Percentiles rank a stretch among this genome's conserved stretches.
Evolutionary conservation across 257 asterid genomes (phyloP).

Genomic region (Apocynum venetum): DNA sequence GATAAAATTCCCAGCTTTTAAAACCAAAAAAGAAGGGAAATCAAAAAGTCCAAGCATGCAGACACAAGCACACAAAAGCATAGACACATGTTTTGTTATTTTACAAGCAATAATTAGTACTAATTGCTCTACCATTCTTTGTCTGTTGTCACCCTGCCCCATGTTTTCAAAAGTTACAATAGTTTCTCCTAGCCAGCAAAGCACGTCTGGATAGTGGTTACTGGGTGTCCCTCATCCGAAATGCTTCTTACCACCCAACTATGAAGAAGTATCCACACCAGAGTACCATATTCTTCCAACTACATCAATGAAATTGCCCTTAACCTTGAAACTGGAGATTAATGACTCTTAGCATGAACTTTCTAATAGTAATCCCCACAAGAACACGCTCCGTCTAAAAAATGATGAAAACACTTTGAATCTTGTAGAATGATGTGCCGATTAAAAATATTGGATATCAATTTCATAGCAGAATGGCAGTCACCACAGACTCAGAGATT

Average conservation of each 20-base stretch:
- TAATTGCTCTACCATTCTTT: not conserved
- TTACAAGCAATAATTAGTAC: not conserved
- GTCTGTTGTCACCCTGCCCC: not conserved
- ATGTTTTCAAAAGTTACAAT: not conserved
- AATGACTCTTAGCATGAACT: not conserved
- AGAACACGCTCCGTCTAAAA: too few species aligned
- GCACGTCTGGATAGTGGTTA: not conserved
- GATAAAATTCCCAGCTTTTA: not conserved
- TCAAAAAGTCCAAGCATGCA: not conserved
- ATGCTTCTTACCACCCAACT: not conserved
- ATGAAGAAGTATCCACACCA: not conserved
- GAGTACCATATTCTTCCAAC: not conserved
- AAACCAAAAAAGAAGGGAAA: not conserved
- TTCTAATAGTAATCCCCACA: too few species aligned
- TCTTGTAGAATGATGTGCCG: conserved; percentile 56
- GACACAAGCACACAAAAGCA: not conserved
- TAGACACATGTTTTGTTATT: not conserved
- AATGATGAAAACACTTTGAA: conserved; percentile 44
- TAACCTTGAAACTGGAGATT: not conserved
- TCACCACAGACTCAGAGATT: too few species aligned
- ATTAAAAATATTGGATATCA: conserved; percentile 38
- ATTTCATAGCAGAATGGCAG: conserved; percentile 45
- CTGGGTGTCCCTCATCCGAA: not conserved
- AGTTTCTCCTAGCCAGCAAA: not conserved
- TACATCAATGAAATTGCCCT: too few species aligned